Percentiles rank a stretch among this genome's conserved stretches.
These are phyloP conservation scores for Trichoderma sp. DNA, from an alignment of 2,329 filamentous ascomycete genomes.

Conservation along the genomic window DNA sequence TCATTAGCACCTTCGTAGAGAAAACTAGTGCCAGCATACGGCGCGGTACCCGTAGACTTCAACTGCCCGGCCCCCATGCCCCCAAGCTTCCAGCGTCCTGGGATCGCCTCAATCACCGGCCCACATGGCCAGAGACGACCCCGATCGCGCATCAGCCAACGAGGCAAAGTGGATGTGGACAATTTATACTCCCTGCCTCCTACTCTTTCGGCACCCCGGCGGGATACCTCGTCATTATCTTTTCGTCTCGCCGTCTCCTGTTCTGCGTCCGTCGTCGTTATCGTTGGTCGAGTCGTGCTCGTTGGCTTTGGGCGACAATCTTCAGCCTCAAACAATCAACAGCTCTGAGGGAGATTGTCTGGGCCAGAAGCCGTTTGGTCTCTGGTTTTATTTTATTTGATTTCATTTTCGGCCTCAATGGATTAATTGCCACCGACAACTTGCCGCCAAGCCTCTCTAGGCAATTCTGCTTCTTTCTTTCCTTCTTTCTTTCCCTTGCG, in stretches of 20 bases:
- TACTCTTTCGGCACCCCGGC: constrained; percentile 18
- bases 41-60: not conserved
- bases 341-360: not conserved
- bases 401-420: constrained; percentile 7
- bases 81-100: constrained; percentile 23
- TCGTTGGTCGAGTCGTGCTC: constrained; percentile 7
- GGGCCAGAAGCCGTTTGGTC: not conserved
- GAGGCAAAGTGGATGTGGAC: constrained; percentile 22
- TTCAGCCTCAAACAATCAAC: constrained; percentile 12
- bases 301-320: constrained; percentile 3
- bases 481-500: constrained; percentile 9
- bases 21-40: not conserved
- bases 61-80: constrained; percentile 19
- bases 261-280: constrained; percentile 5
- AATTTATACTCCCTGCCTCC: constrained; percentile 24
- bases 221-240: constrained; percentile 23
- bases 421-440: not conserved
- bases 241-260: constrained; percentile 22
- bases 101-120: constrained; percentile 26
- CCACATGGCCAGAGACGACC: constrained; percentile 24
- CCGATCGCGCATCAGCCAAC: constrained; percentile 26
- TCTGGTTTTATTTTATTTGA: not conserved
- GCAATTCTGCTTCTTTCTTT: constrained; percentile 18
- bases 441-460: constrained; percentile 3
- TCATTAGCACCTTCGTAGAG: not conserved